Evolutionary conservation across 2,329 filamentous ascomycete genomes (phyloP), one percentile per base, ranked within the genome.

Genomic region (Tolypocladium ophioglossoides): DNA sequence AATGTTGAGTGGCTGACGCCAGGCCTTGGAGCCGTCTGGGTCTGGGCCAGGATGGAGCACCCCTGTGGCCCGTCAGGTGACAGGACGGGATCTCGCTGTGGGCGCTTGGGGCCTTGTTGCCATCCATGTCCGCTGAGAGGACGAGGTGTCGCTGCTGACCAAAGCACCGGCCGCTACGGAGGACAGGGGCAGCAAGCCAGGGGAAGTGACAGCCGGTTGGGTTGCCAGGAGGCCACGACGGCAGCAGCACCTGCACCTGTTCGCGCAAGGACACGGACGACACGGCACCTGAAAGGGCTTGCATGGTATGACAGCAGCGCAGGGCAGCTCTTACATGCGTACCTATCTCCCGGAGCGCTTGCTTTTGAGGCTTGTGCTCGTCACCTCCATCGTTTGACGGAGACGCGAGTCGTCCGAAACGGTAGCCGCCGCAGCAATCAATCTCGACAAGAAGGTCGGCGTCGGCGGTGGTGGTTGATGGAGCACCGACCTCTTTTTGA

Each of bases 21-120:
- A 10, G 50, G 50, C 39, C 38, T 27, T 32, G 49, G 35, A 50
- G 37, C 48, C 49, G 39, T 39, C 49, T 50, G 50, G 54, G 54
- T 54, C 54, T 52, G 47, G 54, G 50, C 52, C 54, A 44, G 22
- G 51, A 50, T 52, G 54, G 32, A 35, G 37, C 14, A n/a, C 51
- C 50, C 50, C 39, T 50, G 46, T 44, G 18, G 35, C 46, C n/a
- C 37, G 53, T 58, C 55, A 58, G 53, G 55, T 58, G 54, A 58
- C 49, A 53, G 52, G 54, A 27, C 35, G 41, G 52, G 41, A 49
- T 51, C 48, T 55, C 40, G 41, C 34, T 18, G 41, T 53, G 47
- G 53, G 53, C 37, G 51, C 48, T 30, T 50, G n/a, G 44, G 39
- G 48, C 35, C 46, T 24, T n/a, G 44, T 27, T 27, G 27, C n/a